A percentile compares a stretch with the other conserved stretches of the same genome.
Evolutionary conservation across 768 basidiomycete species (phyloP).

Genomic region (Serendipita sp.): DNA sequence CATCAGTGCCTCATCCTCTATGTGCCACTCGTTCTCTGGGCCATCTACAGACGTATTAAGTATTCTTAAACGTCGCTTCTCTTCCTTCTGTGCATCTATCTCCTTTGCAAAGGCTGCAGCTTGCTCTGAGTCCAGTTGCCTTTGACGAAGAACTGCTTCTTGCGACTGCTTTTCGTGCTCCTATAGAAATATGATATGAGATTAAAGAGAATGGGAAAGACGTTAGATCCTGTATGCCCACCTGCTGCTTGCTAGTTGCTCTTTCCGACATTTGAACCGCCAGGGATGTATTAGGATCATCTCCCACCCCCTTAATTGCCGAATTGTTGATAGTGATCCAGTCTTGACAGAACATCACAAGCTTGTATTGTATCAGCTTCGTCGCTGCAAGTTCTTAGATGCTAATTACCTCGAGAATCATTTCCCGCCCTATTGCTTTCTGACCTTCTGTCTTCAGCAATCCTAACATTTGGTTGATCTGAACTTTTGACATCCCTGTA

Average conservation of each 20-base stretch:
- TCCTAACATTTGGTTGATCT: slow-evolving; percentile 39
- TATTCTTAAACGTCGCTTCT: slow-evolving; percentile 25
- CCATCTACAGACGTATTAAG: neutral
- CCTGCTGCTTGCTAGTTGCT: slow-evolving; percentile 51
- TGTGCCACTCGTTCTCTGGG: neutral
- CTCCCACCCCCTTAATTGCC: slow-evolving; percentile 33
- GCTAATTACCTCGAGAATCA: slow-evolving; percentile 54
- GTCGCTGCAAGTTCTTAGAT: neutral
- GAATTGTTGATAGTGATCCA: slow-evolving; percentile 40
- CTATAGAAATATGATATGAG: slow-evolving; percentile 18
- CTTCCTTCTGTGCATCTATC: slow-evolving; percentile 48
- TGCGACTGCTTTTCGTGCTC: slow-evolving; percentile 37
- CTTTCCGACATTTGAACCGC: slow-evolving; percentile 65
- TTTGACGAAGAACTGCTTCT: slow-evolving; percentile 30
- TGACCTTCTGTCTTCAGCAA: slow-evolving; percentile 50
- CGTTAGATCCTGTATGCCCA: slow-evolving; percentile 17
- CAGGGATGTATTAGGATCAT: slow-evolving; percentile 44
- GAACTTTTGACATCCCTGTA: slow-evolving; percentile 38
- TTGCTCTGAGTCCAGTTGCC: slow-evolving; percentile 27
- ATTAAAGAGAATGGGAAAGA: neutral
- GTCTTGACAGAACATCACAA: slow-evolving; percentile 50
- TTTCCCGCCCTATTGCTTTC: slow-evolving; percentile 47
- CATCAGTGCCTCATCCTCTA: neutral
- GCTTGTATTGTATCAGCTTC: slow-evolving; percentile 22
- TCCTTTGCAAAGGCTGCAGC: slow-evolving; percentile 38